A percentile compares a stretch with the other conserved stretches of the same genome.
These are phyloP conservation scores for Epichloe festucae DNA, from an alignment of 2,329 filamentous ascomycete genomes.

Conservation along the genomic window DNA sequence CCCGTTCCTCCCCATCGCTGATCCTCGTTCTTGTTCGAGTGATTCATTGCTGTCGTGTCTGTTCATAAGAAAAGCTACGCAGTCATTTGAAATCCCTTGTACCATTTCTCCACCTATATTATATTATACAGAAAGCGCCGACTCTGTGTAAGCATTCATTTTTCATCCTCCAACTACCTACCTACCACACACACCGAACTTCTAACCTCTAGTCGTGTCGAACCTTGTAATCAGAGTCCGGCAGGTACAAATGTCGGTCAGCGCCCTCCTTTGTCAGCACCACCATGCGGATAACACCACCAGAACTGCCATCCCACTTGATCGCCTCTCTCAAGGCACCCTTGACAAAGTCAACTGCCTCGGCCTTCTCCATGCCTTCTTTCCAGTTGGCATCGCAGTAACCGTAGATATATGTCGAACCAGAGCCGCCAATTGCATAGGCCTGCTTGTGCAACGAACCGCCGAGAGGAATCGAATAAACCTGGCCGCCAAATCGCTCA, in stretches of 20 bases:
- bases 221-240: slow-evolving; percentile 75
- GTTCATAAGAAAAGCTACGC: neutral
- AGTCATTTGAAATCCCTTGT: neutral
- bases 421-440: slow-evolving; percentile 91
- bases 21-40: neutral
- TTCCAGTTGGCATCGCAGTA: slow-evolving; percentile 96
- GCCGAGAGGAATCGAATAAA: slow-evolving; percentile 93
- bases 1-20: neutral
- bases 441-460: slow-evolving; percentile 95
- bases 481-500: slow-evolving; percentile 84
- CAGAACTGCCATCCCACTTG: slow-evolving; percentile 98
- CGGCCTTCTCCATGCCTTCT: slow-evolving; percentile 85
- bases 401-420: slow-evolving; percentile 98
- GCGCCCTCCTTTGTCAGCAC: slow-evolving; percentile 84
- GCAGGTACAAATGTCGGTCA: slow-evolving; percentile 87
- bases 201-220: slow-evolving; percentile 43
- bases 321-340: slow-evolving; percentile 84
- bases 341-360: slow-evolving; percentile 89
- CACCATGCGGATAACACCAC: slow-evolving; percentile 95
- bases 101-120: neutral
- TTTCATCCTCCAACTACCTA: neutral
- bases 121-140: slow-evolving; percentile 1
- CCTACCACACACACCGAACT: slow-evolving; percentile 9
- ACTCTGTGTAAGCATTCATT: neutral
- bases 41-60: neutral